Evolutionary conservation across 2,329 filamentous ascomycete species (phyloP).

Genomic region (Aotearoamyces nothofagi): DNA sequence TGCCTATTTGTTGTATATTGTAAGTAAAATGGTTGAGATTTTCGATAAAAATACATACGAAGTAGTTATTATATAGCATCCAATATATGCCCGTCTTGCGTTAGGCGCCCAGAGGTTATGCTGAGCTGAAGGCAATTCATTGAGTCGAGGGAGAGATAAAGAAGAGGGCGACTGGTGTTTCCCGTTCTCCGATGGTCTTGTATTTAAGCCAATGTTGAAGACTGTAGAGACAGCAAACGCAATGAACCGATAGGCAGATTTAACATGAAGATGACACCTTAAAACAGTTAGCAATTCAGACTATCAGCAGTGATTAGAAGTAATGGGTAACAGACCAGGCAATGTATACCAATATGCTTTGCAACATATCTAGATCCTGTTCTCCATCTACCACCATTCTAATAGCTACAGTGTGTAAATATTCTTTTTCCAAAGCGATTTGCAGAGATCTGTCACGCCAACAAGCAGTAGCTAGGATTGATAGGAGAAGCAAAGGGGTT

Average conservation of each 20-base stretch:
- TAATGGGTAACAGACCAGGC: constrained; percentile 2
- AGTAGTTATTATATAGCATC: constrained; percentile 4
- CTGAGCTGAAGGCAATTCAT: neutral
- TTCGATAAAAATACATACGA: constrained; percentile 2
- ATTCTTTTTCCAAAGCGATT: constrained; percentile 1
- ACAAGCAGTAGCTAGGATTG: constrained; percentile 1
- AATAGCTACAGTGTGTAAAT: constrained; percentile 1
- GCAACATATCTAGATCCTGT: constrained; percentile 4
- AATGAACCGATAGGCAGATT: constrained; percentile 3
- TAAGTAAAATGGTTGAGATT: constrained; percentile 1
- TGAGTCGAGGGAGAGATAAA: constrained; percentile 2
- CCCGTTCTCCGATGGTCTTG: constrained; percentile 1
- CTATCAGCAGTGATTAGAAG: neutral
- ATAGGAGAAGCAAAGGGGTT: constrained; percentile 2
- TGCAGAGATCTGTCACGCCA: constrained; percentile 3
- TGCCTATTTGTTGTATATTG: neutral
- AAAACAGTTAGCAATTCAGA: neutral
- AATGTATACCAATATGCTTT: constrained; percentile 4
- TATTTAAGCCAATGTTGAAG: constrained; percentile 2
- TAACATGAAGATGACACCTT: constrained; percentile 5
- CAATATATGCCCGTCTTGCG: constrained; percentile 4
- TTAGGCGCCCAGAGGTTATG: constrained; percentile 2
- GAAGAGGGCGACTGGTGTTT: neutral
- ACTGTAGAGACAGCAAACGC: constrained; percentile 3
- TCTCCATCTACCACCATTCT: constrained; percentile 5